Conservation (phyloP, 1,284 basidiomycete genomes). For the Blastosporella zonata region DNA sequence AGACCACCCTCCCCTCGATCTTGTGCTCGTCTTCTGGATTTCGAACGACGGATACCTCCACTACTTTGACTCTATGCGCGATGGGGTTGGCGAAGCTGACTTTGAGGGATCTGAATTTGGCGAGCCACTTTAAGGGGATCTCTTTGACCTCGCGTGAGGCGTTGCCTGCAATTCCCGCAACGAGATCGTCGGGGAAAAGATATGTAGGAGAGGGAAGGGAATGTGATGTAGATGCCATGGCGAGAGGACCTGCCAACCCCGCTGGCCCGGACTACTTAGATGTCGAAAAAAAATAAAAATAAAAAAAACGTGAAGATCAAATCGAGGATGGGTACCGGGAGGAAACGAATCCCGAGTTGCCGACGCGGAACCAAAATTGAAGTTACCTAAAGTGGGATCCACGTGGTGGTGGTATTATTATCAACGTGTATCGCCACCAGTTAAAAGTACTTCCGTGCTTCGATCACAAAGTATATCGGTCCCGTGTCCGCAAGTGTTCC, state of each 20-base stretch:
- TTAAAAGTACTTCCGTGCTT: constrained; percentile 1
- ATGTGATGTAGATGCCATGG: constrained; percentile 1
- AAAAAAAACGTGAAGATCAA: not conserved
- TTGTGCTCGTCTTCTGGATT: constrained; percentile 35
- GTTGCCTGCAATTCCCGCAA: constrained; percentile 32
- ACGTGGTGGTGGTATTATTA: no score
- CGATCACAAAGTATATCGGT: constrained; percentile 3
- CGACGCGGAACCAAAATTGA: not conserved
- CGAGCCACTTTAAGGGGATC: constrained; percentile 33
- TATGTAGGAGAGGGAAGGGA: not conserved
- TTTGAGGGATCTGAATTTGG: constrained; percentile 29
- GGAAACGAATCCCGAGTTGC: constrained; percentile 3
- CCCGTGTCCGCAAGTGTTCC: not conserved
- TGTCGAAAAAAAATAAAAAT: not conserved
- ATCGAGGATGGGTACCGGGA: constrained; percentile 1
- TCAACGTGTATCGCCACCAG: constrained; percentile 8
- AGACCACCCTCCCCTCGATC: constrained; percentile 40
- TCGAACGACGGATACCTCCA: constrained; percentile 38
- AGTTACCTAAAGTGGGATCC: not conserved
- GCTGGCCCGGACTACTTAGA: not conserved
- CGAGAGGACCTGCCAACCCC: not conserved
- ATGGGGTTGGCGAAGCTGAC: constrained; percentile 31
- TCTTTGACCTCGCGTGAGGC: constrained; percentile 35
- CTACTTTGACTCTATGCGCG: constrained; percentile 27
- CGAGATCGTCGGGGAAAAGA: constrained; percentile 17